Conservation (phyloP, 23 red algal species). For the Gracilaria gracilis region DNA sequence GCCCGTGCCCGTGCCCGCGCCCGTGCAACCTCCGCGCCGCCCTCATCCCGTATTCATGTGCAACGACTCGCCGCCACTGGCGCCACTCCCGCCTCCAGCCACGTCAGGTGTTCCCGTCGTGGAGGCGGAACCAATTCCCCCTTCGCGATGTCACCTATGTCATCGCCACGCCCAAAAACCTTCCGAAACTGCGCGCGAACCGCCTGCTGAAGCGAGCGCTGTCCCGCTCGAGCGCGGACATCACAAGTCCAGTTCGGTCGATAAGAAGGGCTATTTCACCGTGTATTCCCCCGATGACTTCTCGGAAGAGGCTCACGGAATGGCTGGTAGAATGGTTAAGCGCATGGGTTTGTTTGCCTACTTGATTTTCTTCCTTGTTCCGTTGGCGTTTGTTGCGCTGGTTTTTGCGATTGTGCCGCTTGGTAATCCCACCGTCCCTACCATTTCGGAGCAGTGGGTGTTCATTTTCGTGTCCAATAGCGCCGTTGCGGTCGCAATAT, state of each 20-base stretch:
- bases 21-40: background rate
- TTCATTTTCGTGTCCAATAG: conserved; percentile 77
- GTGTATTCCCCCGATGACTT: conserved; percentile 40
- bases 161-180: background rate
- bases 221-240: background rate
- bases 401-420: conserved; percentile 77
- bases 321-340: conserved; percentile 57
- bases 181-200: background rate
- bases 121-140: background rate
- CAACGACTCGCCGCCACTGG: conserved; percentile 5
- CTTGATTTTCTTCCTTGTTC: conserved; percentile 64
- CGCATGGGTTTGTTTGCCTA: conserved; percentile 67
- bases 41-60: background rate
- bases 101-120: background rate
- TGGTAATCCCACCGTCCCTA: conserved; percentile 46
- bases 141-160: background rate
- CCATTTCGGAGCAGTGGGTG: conserved; percentile 66
- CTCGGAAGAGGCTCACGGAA: conserved; percentile 51
- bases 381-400: conserved; percentile 60
- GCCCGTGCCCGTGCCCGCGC: too few species aligned
- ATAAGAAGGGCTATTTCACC: conserved; percentile 28
- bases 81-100: background rate
- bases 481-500: conserved; percentile 50
- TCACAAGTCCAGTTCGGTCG: background rate
- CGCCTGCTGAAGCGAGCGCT: background rate